phyloP scores from a whole-genome alignment of 257 asterid species.

The Solanum paucissectum region DNA sequence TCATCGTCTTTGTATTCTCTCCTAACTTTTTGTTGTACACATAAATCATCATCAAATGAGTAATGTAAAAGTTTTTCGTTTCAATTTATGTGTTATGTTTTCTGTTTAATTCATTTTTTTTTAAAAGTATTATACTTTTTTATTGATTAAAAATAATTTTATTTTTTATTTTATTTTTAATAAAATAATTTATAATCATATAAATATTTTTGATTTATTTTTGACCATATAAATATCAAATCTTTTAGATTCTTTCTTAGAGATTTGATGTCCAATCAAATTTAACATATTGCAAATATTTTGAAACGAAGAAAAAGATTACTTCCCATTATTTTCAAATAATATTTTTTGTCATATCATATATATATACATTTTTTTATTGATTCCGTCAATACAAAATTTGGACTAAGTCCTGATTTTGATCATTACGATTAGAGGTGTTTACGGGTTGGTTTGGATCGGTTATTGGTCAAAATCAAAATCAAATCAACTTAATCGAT shows the following conservation, averaged over 20 bases:
- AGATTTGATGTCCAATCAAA: not conserved
- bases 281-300: not conserved
- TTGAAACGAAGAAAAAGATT: not conserved
- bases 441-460: not conserved
- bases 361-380: no score
- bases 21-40: not conserved
- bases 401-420: not conserved
- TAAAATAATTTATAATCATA: not conserved
- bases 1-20: not conserved
- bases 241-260: no score
- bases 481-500: no score
- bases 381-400: not conserved
- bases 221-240: no score
- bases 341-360: no score
- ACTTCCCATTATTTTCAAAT: not conserved
- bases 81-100: not conserved
- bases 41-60: not conserved
- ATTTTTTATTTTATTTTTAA: not conserved
- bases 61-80: not conserved
- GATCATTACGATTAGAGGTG: not conserved
- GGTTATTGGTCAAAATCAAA: no score
- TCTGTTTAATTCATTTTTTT: no score
- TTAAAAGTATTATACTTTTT: not conserved
- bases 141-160: not conserved
- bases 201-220: no score